Conservation (phyloP, 2,329 filamentous ascomycete species). For the Alternaria sp. region DNA sequence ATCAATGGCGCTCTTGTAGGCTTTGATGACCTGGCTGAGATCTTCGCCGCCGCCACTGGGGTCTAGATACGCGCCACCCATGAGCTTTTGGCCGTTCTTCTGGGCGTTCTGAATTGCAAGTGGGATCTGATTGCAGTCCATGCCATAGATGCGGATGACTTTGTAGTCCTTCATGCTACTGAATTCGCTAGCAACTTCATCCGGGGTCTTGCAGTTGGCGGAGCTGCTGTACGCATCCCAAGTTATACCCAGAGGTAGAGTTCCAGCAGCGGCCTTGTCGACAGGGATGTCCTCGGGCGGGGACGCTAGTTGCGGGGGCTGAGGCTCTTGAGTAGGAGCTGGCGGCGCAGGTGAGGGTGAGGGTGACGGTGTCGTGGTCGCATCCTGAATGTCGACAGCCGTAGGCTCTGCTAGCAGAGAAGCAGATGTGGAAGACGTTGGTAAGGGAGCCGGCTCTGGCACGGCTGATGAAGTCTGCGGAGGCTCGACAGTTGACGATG, state of each 20-base stretch:
- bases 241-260: slow-evolving; percentile 39
- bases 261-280: background rate
- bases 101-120: slow-evolving; percentile 68
- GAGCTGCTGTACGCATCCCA: slow-evolving; percentile 41
- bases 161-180: slow-evolving; percentile 63
- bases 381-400: slow-evolving; percentile 4
- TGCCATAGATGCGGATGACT: slow-evolving; percentile 77
- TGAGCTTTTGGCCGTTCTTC: slow-evolving; percentile 70
- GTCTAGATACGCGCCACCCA: slow-evolving; percentile 76
- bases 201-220: slow-evolving; percentile 67
- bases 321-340: slow-evolving; percentile 5
- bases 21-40: slow-evolving; percentile 60
- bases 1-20: slow-evolving; percentile 65
- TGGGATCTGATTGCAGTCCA: slow-evolving; percentile 75
- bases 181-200: slow-evolving; percentile 71
- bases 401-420: slow-evolving; percentile 13
- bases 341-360: background rate
- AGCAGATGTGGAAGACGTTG: slow-evolving; percentile 8
- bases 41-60: slow-evolving; percentile 49
- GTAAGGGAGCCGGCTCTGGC: slow-evolving; percentile 7
- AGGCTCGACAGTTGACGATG: background rate
- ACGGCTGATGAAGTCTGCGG: slow-evolving; percentile 5
- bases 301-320: slow-evolving; percentile 1
- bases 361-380: background rate
- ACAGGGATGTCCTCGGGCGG: slow-evolving; percentile 8